phyloP scores from a whole-genome alignment of 1,284 basidiomycete species.

The Peniophora sp. region DNA sequence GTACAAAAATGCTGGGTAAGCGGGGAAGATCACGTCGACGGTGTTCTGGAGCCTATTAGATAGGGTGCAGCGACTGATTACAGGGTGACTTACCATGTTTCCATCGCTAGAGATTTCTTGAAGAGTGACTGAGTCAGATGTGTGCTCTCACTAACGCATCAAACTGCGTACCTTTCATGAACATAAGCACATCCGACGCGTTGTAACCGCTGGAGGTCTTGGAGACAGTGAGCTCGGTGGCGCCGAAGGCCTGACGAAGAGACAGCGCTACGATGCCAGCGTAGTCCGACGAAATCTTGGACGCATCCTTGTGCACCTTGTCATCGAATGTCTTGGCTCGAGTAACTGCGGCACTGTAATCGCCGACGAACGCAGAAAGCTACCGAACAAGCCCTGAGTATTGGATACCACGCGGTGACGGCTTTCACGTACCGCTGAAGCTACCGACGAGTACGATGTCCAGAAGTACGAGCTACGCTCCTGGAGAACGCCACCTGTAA shows the following conservation, averaged over 20 bases:
- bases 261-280: slow-evolving; percentile 49
- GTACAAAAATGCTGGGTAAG: slow-evolving; percentile 61
- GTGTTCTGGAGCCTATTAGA: slow-evolving; percentile 49
- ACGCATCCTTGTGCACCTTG: slow-evolving; percentile 45
- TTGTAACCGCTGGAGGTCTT: slow-evolving; percentile 46
- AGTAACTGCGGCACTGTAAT: slow-evolving; percentile 38
- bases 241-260: slow-evolving; percentile 52
- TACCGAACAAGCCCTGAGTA: too few relatives aligned
- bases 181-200: slow-evolving; percentile 48
- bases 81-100: background rate
- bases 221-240: slow-evolving; percentile 55
- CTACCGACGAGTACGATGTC: slow-evolving; percentile 37
- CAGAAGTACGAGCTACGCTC: slow-evolving; percentile 43
- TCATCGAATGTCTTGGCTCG: slow-evolving; percentile 46
- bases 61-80: too few relatives aligned
- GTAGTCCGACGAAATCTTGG: slow-evolving; percentile 48
- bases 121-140: background rate
- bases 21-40: slow-evolving; percentile 66
- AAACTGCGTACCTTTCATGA: slow-evolving; percentile 46
- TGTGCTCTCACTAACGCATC: background rate
- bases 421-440: slow-evolving; percentile 39
- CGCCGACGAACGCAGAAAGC: slow-evolving; percentile 49
- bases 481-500: slow-evolving; percentile 35
- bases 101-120: slow-evolving; percentile 57
- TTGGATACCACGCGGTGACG: slow-evolving; percentile 12